Base-by-base conservation (phyloP, 371 early-diverging fungal species). In the Mucor mucedo region DNA sequence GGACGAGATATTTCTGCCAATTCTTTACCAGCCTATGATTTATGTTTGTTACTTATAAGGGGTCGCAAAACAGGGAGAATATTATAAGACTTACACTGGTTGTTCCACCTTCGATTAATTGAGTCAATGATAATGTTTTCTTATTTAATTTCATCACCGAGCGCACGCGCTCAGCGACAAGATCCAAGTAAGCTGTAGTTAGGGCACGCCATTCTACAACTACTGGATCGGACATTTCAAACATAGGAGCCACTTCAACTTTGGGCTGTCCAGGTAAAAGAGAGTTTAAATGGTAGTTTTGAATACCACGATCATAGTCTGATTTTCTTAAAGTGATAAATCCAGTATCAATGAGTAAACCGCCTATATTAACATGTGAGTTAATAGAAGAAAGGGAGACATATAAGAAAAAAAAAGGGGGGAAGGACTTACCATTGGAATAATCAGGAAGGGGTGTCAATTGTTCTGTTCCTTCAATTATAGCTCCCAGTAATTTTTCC, bases 361-460 rank as follows among this genome's bases (percentile, higher is more conserved):
- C 47, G 9, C 47, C 47, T 47, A 27, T 44, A 14, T 14, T 5
- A 44, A 5, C 5, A 21, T 47, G 21, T 21, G 7, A 47, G 21
- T 47, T n/a, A 5, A 44, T 44, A n/a, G 6, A n/a, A 44, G n/a
- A 16, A 21, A 47, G 95, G 80, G 94, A 93, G 14, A 47, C 21
- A 16, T 47, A 45, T 45, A 45, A 21, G 21, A 21, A 5, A 45
- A 21, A 5, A 45, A 77, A n/a, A 93, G 87, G 48, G 83, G 77
- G 35, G 75, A 69, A 16, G 21, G 21, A 72, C 72, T n/a, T 78
- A 55, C 41, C 68, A 74, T 96, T 96, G 54, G 95, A 83, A 76
- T 96, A 96, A 73, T 96, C 96, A 7, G 97, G 90, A 44, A 96
- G 77, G 7, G 96, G 95, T 1, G 97, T 97, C 70, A 97, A 75